Percentiles rank a stretch among this genome's conserved stretches.
These are phyloP conservation scores for Macrolepiota fuliginosa DNA, from an alignment of 768 basidiomycete genomes.

Conservation along the genomic window DNA sequence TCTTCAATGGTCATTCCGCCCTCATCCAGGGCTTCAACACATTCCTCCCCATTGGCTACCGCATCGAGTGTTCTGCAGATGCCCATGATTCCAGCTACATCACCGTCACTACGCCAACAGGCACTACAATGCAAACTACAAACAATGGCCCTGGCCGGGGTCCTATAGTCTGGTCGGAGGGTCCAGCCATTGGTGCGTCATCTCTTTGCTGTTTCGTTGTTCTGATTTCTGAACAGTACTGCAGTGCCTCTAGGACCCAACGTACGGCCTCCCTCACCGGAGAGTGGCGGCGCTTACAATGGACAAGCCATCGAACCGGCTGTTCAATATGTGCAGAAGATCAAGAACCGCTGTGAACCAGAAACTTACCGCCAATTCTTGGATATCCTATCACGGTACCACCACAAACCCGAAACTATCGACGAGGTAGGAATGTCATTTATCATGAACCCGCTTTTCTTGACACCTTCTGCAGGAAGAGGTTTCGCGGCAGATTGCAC, in stretches of 20 bases:
- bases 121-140: constrained; percentile 58
- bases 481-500: constrained; percentile 64
- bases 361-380: constrained; percentile 83
- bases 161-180: constrained; percentile 37
- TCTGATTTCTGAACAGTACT: constrained; percentile 1
- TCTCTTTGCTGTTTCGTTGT: not conserved
- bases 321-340: constrained; percentile 94
- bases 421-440: constrained; percentile 46
- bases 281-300: constrained; percentile 25
- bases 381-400: constrained; percentile 68
- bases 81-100: constrained; percentile 63
- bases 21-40: constrained; percentile 99
- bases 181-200: constrained; percentile 14
- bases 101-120: constrained; percentile 76
- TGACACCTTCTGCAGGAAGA: constrained; percentile 45
- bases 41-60: constrained; percentile 91
- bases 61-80: constrained; percentile 78
- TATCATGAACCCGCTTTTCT: constrained; percentile 12
- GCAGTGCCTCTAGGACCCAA: constrained; percentile 31
- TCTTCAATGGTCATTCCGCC: constrained; percentile 86
- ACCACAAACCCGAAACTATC: constrained; percentile 56
- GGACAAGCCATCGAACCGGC: constrained; percentile 67
- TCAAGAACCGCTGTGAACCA: constrained; percentile 90
- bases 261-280: constrained; percentile 10
- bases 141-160: constrained; percentile 39